Evolutionary conservation across 2,329 filamentous ascomycete genomes (phyloP).

Genomic region (Ramichloridium luteum): DNA sequence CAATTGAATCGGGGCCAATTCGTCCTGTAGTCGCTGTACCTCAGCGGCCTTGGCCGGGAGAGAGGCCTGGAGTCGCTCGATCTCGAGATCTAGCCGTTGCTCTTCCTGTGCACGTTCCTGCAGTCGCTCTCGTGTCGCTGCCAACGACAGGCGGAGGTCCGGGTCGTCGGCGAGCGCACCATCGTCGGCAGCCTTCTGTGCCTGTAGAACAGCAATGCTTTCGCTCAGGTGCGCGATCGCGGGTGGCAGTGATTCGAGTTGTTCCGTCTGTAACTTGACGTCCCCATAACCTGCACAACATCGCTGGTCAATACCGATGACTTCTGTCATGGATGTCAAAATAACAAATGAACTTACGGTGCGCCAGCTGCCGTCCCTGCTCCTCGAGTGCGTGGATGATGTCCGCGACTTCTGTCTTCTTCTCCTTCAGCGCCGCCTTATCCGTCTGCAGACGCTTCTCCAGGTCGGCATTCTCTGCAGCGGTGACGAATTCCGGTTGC

Average conservation of each 20-base stretch:
- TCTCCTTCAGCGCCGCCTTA: constrained; percentile 65
- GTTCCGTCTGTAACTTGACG: constrained; percentile 39
- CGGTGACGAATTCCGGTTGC: constrained; percentile 71
- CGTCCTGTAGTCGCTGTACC: constrained; percentile 52
- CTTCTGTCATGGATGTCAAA: not conserved
- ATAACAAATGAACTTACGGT: constrained; percentile 28
- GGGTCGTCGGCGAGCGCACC: constrained; percentile 20
- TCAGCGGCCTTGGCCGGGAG: constrained; percentile 55
- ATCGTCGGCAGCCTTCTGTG: constrained; percentile 24
- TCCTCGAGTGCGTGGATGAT: constrained; percentile 62
- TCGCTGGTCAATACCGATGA: too few relatives aligned
- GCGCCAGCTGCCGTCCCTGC: constrained; percentile 47
- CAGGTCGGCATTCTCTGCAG: constrained; percentile 67
- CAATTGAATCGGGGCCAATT: constrained; percentile 55
- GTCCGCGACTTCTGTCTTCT: constrained; percentile 65
- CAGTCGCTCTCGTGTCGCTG: constrained; percentile 31
- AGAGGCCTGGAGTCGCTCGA: constrained; percentile 43
- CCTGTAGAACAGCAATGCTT: constrained; percentile 36
- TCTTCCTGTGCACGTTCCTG: constrained; percentile 30
- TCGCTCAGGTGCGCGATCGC: constrained; percentile 41
- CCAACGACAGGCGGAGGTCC: constrained; percentile 32
- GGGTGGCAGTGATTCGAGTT: constrained; percentile 39
- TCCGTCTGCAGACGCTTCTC: constrained; percentile 56
- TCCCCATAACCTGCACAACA: constrained; percentile 17
- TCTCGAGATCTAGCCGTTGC: constrained; percentile 30